Evolutionary conservation across 805 yeast genomes (phyloP).

Genomic region (Ogataea ramenticola): DNA sequence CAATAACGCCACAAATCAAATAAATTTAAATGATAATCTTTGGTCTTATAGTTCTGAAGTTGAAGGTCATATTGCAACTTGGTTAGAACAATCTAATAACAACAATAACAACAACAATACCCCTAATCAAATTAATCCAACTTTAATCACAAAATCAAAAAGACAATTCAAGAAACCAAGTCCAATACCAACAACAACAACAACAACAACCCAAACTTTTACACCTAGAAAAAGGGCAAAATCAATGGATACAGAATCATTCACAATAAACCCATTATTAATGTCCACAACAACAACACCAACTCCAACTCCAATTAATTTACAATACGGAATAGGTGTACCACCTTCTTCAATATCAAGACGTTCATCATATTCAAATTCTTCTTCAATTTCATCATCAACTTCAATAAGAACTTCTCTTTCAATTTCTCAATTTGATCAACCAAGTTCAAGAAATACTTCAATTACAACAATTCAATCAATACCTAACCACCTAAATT

Average conservation of each 20-base stretch:
- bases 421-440: background rate
- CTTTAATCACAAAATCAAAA: background rate
- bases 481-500: background rate
- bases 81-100: slow-evolving; percentile 16
- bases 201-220: no score
- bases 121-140: no score
- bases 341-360: background rate
- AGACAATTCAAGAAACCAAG: background rate
- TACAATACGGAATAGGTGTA: background rate
- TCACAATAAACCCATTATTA: background rate
- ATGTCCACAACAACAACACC: background rate
- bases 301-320: background rate
- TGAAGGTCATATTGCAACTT: slow-evolving; percentile 17
- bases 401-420: background rate
- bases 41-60: slow-evolving; percentile 19
- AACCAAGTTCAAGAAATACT: background rate
- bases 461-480: background rate
- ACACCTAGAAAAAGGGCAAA: background rate
- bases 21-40: background rate
- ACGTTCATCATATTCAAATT: background rate
- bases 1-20: no score
- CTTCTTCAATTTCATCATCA: background rate
- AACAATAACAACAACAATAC: no score
- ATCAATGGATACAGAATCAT: background rate
- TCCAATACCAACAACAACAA: background rate